These are phyloP conservation scores for Colletotrichum shisoi DNA, from an alignment of 2,329 filamentous ascomycete species.

Conservation along the genomic window DNA sequence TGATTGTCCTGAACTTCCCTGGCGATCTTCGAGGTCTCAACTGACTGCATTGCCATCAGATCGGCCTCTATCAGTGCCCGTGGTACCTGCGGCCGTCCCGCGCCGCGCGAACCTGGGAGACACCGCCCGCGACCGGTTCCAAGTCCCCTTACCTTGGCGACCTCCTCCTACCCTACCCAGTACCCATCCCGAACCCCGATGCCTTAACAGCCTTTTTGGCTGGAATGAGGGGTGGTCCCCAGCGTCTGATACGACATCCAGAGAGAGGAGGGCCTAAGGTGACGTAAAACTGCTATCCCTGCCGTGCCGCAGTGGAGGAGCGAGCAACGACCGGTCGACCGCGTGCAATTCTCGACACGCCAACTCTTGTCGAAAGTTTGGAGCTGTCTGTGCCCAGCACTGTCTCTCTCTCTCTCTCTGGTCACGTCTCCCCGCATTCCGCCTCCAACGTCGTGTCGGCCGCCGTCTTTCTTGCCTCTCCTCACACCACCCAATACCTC, in stretches of 20 bases:
- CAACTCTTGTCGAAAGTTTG: constrained; percentile 4
- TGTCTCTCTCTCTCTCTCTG: neutral
- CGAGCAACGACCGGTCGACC: constrained; percentile 16
- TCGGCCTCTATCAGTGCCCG: constrained; percentile 11
- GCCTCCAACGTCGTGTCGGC: constrained; percentile 21
- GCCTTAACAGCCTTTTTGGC: constrained; percentile 16
- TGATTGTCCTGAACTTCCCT: constrained; percentile 31
- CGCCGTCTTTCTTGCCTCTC: neutral
- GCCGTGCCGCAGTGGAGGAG: constrained; percentile 17
- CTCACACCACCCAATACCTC: constrained; percentile 13
- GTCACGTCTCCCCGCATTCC: constrained; percentile 29
- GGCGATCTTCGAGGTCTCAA: constrained; percentile 26
- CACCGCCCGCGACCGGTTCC: constrained; percentile 1
- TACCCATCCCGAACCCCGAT: constrained; percentile 1
- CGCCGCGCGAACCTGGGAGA: constrained; percentile 21
- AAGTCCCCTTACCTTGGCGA: constrained; percentile 6
- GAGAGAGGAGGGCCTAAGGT: constrained; percentile 1
- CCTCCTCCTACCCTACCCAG: neutral
- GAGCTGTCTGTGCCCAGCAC: neutral
- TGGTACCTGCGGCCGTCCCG: constrained; percentile 35
- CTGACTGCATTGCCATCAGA: constrained; percentile 11
- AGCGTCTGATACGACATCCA: constrained; percentile 13
- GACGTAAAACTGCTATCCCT: constrained; percentile 35
- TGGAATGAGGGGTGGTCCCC: constrained; percentile 16
- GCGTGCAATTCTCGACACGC: neutral